Percentiles rank a stretch among this genome's conserved stretches.
phyloP scores from a whole-genome alignment of 805 yeast species.

The Kuraishia capsulata region DNA sequence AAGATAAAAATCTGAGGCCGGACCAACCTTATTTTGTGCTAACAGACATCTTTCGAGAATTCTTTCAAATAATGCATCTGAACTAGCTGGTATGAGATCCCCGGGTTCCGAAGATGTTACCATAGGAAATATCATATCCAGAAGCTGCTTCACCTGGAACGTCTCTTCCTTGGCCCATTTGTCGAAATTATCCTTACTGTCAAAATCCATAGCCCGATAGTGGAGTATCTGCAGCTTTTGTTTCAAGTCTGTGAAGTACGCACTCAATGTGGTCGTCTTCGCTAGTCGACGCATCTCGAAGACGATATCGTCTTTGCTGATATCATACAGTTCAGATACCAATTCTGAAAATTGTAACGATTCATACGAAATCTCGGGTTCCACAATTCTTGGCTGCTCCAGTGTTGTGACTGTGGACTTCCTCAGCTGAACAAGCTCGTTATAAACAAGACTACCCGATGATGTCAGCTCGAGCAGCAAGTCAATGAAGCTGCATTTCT shows the following conservation, averaged over 20 bases:
- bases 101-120: background rate
- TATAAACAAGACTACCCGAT: background rate
- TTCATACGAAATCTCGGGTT: background rate
- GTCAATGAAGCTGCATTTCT: background rate
- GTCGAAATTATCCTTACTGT: background rate
- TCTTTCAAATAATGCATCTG: background rate
- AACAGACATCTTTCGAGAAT: background rate
- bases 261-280: background rate
- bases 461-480: background rate
- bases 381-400: background rate
- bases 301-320: background rate
- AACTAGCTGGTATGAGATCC: background rate
- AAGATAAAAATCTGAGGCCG: background rate
- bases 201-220: background rate
- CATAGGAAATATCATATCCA: background rate
- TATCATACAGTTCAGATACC: background rate
- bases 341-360: background rate
- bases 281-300: background rate
- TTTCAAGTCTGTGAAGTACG: background rate
- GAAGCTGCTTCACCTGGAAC: background rate
- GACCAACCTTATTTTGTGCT: background rate
- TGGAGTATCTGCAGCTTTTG: background rate
- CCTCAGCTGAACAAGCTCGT: background rate
- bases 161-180: background rate
- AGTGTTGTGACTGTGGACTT: background rate